These are phyloP conservation scores for Sporobolomyces phaffii DNA, from an alignment of 768 basidiomycete genomes.

Conservation along the genomic window DNA sequence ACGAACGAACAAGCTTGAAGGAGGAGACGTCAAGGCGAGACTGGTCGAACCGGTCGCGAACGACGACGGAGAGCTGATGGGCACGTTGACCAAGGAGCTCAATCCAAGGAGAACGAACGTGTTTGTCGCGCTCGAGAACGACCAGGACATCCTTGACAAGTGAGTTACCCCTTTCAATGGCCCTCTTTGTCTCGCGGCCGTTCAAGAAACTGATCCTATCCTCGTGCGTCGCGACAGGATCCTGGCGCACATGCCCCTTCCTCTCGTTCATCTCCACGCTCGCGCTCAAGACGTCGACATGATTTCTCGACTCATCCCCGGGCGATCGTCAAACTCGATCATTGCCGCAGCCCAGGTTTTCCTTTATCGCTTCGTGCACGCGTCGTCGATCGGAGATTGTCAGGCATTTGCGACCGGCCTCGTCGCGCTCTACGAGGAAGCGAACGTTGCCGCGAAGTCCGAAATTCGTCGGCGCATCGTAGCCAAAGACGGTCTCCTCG, in stretches of 20 bases:
- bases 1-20: background rate
- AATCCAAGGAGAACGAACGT: slow-evolving; percentile 6
- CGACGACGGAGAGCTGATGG: background rate
- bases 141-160: background rate
- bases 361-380: slow-evolving; percentile 25
- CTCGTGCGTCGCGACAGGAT: no score
- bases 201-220: no score
- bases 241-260: background rate
- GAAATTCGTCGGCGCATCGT: background rate
- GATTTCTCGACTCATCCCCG: no score
- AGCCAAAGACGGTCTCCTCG: background rate
- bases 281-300: no score
- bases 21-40: background rate
- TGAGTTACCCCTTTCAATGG: no score
- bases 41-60: background rate
- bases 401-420: background rate
- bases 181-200: no score
- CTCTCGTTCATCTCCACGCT: background rate
- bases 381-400: background rate
- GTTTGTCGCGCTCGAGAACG: slow-evolving; percentile 7
- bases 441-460: background rate
- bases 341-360: slow-evolving; percentile 1
- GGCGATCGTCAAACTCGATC: background rate
- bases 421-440: background rate
- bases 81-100: background rate